Base-by-base conservation (phyloP, 495 filamentous ascomycete genomes). In the Neurospora africana region DNA sequence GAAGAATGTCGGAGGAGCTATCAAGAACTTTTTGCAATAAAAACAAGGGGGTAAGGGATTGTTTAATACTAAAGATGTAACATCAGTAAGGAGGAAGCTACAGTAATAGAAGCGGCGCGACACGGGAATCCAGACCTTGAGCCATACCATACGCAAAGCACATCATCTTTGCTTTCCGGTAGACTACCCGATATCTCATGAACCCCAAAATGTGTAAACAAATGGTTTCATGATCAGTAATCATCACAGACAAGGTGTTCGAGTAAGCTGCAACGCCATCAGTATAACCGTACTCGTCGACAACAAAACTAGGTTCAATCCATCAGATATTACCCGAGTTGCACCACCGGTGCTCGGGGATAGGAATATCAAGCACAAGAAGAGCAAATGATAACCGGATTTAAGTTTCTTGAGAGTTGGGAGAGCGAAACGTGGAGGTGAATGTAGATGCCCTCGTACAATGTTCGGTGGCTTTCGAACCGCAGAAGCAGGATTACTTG, bases 1-100 rank as follows among this genome's bases (percentile, higher is more conserved):
- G 47, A 90, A 97, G 82, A 89, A 97, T 74, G 92, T 99, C 38
- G 95, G 96, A 5, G 92, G 93, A 4, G 89, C 88, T 19, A 83
- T 98, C 23, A 90, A 88, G 75, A 87, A 84, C 73, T 99, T 98
- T 81, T 80, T 99, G 72, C 86, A 84, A 8, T 92, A 13, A 37
- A 11, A 41, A 61, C n/a, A n/a, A 3, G 27, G 23, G 27, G 27
- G 1, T 1, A 8, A 1, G 27, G 9, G 37, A 38, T 8, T 65
- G 53, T 65, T 9, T 17, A 35, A 65, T 65, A 65, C 53, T 27
- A 27, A 11, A 15, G 21, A 7, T 58, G 30, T 3, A 58, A 27
- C 5, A 30, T 15, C 43, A 58, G 10, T 2, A 27, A 10, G 23
- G 17, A 9, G 53, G 27, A 65, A 65, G 27, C 27, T 65, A 33